phyloP scores from a whole-genome alignment of 805 yeast species.

The Pichia occidentalis region DNA sequence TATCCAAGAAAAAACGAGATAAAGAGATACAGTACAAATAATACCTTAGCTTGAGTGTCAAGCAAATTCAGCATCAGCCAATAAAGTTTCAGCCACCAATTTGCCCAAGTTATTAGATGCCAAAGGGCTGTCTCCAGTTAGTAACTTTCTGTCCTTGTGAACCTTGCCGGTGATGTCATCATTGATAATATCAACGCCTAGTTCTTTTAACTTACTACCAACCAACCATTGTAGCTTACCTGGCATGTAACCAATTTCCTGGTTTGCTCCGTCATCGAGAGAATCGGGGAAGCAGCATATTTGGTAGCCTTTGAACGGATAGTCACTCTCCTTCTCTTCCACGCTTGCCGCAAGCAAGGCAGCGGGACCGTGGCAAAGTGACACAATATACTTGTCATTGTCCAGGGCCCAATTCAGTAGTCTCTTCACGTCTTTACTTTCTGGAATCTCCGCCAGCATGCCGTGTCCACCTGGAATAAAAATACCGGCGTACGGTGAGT shows the following conservation, averaged over 20 bases:
- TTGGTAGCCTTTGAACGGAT: constrained; percentile 8
- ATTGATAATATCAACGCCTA: constrained; percentile 8
- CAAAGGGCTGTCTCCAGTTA: constrained; percentile 13
- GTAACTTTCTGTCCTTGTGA: constrained; percentile 5
- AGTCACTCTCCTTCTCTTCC: constrained; percentile 6
- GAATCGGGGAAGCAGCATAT: constrained; percentile 12
- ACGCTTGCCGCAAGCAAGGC: constrained; percentile 8
- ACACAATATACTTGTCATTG: constrained; percentile 8
- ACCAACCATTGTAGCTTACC: constrained; percentile 12
- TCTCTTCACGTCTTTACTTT: constrained; percentile 5
- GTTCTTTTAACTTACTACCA: constrained; percentile 6
- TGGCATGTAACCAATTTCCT: constrained; percentile 13
- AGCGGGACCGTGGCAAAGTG: constrained; percentile 12
- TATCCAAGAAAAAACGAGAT: too few relatives aligned
- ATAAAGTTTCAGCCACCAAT: constrained; percentile 10
- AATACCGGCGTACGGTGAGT: constrained; percentile 11
- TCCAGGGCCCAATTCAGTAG: constrained; percentile 11
- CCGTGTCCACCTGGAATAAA: constrained; percentile 14
- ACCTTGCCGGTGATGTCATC: constrained; percentile 9
- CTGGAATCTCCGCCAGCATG: constrained; percentile 8
- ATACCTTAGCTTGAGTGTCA: too few relatives aligned
- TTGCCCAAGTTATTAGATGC: constrained; percentile 12
- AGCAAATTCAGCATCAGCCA: constrained; percentile 16
- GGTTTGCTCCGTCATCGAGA: constrained; percentile 11
- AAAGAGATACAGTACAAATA: too few relatives aligned